Base-by-base conservation (phyloP, 306 rosid species). In the Arachis stenosperma region DNA sequence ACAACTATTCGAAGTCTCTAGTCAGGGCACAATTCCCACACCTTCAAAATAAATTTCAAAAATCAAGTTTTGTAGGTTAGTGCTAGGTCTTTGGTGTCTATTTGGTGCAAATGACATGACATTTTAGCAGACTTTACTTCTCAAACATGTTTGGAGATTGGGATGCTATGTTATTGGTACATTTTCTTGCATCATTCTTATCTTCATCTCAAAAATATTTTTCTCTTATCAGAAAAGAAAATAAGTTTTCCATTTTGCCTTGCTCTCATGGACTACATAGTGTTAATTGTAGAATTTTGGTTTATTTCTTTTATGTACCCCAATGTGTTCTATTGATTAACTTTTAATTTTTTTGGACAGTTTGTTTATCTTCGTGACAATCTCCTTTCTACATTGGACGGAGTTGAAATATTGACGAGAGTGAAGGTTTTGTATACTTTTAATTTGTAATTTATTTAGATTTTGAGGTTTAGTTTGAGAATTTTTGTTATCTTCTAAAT, bases 311-410 rank as follows among this genome's bases (percentile, higher is more conserved):
- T 76, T 41, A 51, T 61, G 15, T 70, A 30, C 29, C 29, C n/a
- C 67, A 10, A 29, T 60, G 64, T 72, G 15, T 42, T 40, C 70
- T 70, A 55, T 65, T 17, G 44, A 53, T 70, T 69, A 43, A 77
- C 82, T 58, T 67, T 62, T 75, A 41, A 66, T 81, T 71, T 73
- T 76, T 65, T 30, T 78, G 83, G 82, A 83, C 90, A 91, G 99
- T 95, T 95, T 60, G 88, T 95, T 69, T 95, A 91, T 90, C 96
- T 95, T 55, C 90, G 99, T 70, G 99, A 95, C 84, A 95, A 91
- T 82, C 97, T 87, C 43, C 82, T 95, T 83, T 88, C 99, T 71
- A 88, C 91, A 11, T 74, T 95, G 93, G 99, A 91, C 75, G 99
- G 99, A 78, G 90, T 91, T 56, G 98, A 91, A 84, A 76, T 90